Conservation (phyloP, 1,284 basidiomycete species). For the Irpex rosettiformis region DNA sequence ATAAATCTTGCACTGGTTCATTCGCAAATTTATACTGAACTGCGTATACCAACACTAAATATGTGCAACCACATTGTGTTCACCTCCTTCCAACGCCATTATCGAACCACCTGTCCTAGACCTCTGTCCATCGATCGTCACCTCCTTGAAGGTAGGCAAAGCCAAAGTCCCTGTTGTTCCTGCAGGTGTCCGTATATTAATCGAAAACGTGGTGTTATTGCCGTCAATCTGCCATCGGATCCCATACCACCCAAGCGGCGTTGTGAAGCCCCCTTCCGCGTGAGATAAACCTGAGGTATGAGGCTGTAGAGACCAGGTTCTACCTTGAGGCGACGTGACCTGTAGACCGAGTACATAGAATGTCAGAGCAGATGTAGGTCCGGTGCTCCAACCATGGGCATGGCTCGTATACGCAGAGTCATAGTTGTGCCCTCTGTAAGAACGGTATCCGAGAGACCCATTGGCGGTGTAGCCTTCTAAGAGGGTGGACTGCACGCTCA, state of each 20-base stretch:
- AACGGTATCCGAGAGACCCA: slow-evolving; percentile 45
- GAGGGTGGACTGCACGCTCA: slow-evolving; percentile 48
- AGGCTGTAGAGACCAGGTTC: slow-evolving; percentile 40
- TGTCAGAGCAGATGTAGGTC: slow-evolving; percentile 35
- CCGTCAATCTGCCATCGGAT: slow-evolving; percentile 26
- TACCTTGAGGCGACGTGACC: slow-evolving; percentile 35
- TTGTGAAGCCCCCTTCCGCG: slow-evolving; percentile 42
- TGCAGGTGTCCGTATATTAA: slow-evolving; percentile 1
- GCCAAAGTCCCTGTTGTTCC: slow-evolving; percentile 7
- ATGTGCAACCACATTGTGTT: background rate
- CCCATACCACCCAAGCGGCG: slow-evolving; percentile 40
- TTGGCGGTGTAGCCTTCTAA: slow-evolving; percentile 50
- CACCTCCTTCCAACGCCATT: background rate
- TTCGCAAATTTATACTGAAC: too few species aligned
- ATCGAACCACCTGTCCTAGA: background rate
- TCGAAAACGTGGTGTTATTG: slow-evolving; percentile 2
- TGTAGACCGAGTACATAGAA: slow-evolving; percentile 43
- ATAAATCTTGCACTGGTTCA: background rate
- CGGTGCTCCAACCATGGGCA: slow-evolving; percentile 35
- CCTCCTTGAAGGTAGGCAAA: background rate
- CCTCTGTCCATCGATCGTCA: background rate
- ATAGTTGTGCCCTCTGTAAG: slow-evolving; percentile 44
- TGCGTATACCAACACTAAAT: background rate
- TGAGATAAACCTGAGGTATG: slow-evolving; percentile 36
- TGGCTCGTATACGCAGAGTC: slow-evolving; percentile 47